phyloP scores from a whole-genome alignment of 306 rosid species.

The Sphenostylis stenocarpa region DNA sequence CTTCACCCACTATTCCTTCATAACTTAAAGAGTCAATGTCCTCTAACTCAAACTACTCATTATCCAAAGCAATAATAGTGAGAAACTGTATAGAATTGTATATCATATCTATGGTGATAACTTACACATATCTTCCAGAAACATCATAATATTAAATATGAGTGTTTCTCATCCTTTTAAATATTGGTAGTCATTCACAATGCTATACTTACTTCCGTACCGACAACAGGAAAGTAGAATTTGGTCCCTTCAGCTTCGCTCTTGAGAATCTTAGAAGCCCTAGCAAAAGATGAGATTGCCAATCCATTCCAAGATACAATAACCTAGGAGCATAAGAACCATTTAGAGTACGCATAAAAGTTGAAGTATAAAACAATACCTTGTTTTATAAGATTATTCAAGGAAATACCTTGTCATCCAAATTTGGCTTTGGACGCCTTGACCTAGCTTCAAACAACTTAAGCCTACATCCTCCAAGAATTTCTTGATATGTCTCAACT shows the following conservation, averaged over 20 bases:
- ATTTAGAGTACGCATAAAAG: slow-evolving; percentile 29
- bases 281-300: slow-evolving; percentile 84
- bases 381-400: too few species aligned
- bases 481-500: slow-evolving; percentile 63
- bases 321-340: slow-evolving; percentile 57
- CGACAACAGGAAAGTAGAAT: slow-evolving; percentile 77
- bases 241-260: slow-evolving; percentile 57
- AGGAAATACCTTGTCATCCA: slow-evolving; percentile 80
- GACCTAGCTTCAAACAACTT: slow-evolving; percentile 77
- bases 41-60: slow-evolving; percentile 14
- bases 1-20: slow-evolving; percentile 6
- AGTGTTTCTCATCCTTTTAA: not conserved
- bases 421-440: slow-evolving; percentile 80
- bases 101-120: not conserved
- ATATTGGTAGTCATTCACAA: slow-evolving; percentile 11
- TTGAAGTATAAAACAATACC: too few species aligned
- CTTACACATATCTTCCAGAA: slow-evolving; percentile 11
- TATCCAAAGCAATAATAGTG: slow-evolving; percentile 20
- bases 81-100: slow-evolving; percentile 19
- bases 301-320: slow-evolving; percentile 97
- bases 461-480: slow-evolving; percentile 70
- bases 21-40: slow-evolving; percentile 7
- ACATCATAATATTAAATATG: slow-evolving; percentile 9
- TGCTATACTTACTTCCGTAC: slow-evolving; percentile 67
- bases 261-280: slow-evolving; percentile 87